Conservation (phyloP, 2,329 filamentous ascomycete genomes). For the Colletotrichum theobromicola region DNA sequence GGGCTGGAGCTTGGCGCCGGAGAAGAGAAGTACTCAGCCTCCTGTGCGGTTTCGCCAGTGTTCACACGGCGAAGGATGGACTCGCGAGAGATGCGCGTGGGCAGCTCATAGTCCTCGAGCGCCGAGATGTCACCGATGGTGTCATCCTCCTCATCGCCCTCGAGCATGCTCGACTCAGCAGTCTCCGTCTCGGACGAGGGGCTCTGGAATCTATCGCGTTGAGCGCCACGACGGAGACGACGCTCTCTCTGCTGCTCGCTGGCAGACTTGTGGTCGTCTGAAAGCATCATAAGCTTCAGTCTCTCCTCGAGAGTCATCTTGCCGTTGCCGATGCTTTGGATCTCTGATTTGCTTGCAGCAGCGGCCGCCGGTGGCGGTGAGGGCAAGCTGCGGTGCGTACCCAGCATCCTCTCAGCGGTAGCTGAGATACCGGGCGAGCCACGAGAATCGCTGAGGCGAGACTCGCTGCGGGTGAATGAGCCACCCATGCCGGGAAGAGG, state of each 20-base stretch:
- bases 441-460: slow-evolving; percentile 56
- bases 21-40: slow-evolving; percentile 69
- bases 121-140: slow-evolving; percentile 64
- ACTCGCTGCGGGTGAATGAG: slow-evolving; percentile 46
- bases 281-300: slow-evolving; percentile 86
- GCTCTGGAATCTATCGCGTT: slow-evolving; percentile 55
- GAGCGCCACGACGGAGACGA: slow-evolving; percentile 67
- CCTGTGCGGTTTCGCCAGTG: slow-evolving; percentile 56
- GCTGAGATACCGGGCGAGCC: slow-evolving; percentile 70
- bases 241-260: slow-evolving; percentile 72
- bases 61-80: slow-evolving; percentile 91
- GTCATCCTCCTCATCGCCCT: slow-evolving; percentile 61
- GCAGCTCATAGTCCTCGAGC: slow-evolving; percentile 69
- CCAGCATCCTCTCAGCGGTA: slow-evolving; percentile 75
- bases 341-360: slow-evolving; percentile 75
- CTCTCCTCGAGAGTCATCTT: slow-evolving; percentile 88
- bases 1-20: slow-evolving; percentile 64
- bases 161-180: slow-evolving; percentile 28
- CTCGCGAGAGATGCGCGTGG: slow-evolving; percentile 86
- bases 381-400: slow-evolving; percentile 71
- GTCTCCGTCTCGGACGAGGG: slow-evolving; percentile 44
- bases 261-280: slow-evolving; percentile 67
- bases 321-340: slow-evolving; percentile 74
- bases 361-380: slow-evolving; percentile 74
- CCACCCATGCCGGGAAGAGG: slow-evolving; percentile 73